A percentile compares a stretch with the other conserved stretches of the same genome.
Conservation (phyloP, 2,329 filamentous ascomycete genomes). For the Exophiala spinifera region DNA sequence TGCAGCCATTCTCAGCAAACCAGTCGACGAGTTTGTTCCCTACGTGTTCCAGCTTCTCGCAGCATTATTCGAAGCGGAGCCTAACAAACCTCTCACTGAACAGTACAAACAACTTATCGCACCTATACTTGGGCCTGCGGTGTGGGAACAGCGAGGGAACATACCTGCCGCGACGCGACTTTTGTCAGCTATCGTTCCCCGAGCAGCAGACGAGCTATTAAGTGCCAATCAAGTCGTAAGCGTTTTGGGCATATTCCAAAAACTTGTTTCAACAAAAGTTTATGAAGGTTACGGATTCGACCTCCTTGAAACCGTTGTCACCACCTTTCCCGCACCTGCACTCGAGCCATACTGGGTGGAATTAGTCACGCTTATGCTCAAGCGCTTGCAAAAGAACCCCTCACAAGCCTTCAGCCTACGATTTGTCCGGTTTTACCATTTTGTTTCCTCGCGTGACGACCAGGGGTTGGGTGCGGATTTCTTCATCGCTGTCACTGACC, state of each 20-base stretch:
- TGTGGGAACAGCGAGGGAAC: constrained; percentile 92
- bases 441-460: constrained; percentile 75
- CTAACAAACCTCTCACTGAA: constrained; percentile 70
- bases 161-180: constrained; percentile 86
- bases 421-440: constrained; percentile 92
- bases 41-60: constrained; percentile 96
- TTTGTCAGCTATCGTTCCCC: constrained; percentile 77
- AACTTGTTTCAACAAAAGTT: constrained; percentile 74
- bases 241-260: constrained; percentile 94
- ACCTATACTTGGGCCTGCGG: constrained; percentile 72
- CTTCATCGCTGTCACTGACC: constrained; percentile 80
- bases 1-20: constrained; percentile 72
- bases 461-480: constrained; percentile 87
- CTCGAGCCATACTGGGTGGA: constrained; percentile 75
- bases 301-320: constrained; percentile 75
- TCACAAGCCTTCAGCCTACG: constrained; percentile 81
- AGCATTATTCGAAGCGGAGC: constrained; percentile 82
- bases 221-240: constrained; percentile 78
- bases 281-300: constrained; percentile 88
- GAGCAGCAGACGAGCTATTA: constrained; percentile 69
- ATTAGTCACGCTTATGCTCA: constrained; percentile 79
- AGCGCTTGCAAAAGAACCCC: constrained; percentile 66
- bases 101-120: constrained; percentile 77
- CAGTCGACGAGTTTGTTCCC: constrained; percentile 90
- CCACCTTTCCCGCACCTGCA: constrained; percentile 63